Percentiles rank a stretch among this genome's conserved stretches.
Evolutionary conservation across 345 rosid genomes (phyloP).

Genomic region (Brassica rapa): DNA sequence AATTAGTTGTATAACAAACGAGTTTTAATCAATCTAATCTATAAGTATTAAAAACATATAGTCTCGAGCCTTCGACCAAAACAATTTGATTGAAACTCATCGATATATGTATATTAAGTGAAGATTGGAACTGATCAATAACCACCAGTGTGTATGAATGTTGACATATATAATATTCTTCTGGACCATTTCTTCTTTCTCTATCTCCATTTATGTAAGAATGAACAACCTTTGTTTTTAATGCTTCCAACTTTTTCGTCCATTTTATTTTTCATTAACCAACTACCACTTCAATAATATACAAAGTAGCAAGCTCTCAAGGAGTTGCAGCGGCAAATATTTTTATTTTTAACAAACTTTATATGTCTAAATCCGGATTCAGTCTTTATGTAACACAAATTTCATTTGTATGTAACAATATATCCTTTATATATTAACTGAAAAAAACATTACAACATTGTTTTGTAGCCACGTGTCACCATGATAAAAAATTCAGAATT

Average conservation of each 20-base stretch:
- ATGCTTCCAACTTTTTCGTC: slow-evolving; percentile 31
- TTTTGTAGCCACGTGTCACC: no score
- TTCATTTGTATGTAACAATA: background rate
- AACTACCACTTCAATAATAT: slow-evolving; percentile 12
- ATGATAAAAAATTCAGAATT: no score
- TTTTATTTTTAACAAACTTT: background rate
- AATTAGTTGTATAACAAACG: background rate
- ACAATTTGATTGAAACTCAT: background rate
- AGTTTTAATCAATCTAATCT: background rate
- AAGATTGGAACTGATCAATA: slow-evolving; percentile 10
- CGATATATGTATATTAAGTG: background rate
- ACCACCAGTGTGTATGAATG: background rate
- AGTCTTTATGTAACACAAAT: background rate
- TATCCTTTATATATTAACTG: no score
- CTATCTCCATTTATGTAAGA: slow-evolving; percentile 27
- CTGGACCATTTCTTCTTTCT: slow-evolving; percentile 34
- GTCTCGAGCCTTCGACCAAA: background rate
- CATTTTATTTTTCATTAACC: background rate
- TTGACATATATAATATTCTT: slow-evolving; percentile 27
- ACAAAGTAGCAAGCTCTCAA: background rate
- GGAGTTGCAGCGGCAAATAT: background rate
- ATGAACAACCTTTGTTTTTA: slow-evolving; percentile 34
- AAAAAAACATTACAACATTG: no score
- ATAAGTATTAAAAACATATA: background rate
- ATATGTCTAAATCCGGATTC: background rate